Conservation (phyloP, 495 filamentous ascomycete species). For the Penicillium canariense region DNA sequence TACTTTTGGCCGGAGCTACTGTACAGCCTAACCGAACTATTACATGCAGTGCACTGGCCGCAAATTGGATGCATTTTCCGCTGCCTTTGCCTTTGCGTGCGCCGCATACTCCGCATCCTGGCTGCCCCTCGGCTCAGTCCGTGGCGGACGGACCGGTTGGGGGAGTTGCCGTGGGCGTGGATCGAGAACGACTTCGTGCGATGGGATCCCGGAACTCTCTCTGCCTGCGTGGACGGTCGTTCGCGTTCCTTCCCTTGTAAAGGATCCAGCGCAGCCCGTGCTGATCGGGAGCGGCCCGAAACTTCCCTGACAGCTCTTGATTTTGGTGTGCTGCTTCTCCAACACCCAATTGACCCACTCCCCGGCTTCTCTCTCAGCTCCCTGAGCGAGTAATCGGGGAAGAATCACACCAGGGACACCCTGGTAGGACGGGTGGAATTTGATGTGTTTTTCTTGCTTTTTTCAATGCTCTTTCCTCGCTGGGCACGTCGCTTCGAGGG, state of each 20-base stretch:
- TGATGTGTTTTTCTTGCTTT: not conserved
- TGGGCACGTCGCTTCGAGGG: not conserved
- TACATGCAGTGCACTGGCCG: slow-evolving; percentile 35
- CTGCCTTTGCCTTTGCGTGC: slow-evolving; percentile 24
- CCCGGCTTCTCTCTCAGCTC: not conserved
- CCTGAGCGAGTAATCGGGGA: not conserved
- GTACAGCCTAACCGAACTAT: slow-evolving; percentile 32
- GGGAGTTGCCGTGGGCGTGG: no score
- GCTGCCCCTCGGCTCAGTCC: no score
- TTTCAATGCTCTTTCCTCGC: not conserved
- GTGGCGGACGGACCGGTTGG: no score
- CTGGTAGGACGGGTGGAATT: not conserved
- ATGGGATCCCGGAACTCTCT: no score
- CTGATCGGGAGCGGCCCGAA: slow-evolving; percentile 31
- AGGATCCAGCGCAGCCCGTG: not conserved
- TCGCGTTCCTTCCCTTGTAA: not conserved
- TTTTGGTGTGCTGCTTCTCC: not conserved
- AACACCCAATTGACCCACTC: not conserved
- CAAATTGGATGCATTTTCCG: slow-evolving; percentile 34
- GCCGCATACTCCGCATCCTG: no score
- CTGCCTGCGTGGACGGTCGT: no score
- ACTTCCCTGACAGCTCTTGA: slow-evolving; percentile 26
- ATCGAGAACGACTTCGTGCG: no score
- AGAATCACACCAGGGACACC: no score
- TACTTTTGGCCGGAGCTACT: slow-evolving; percentile 28